Conservation (phyloP, 345 rosid genomes). For the Eucalyptus tenuipes region DNA sequence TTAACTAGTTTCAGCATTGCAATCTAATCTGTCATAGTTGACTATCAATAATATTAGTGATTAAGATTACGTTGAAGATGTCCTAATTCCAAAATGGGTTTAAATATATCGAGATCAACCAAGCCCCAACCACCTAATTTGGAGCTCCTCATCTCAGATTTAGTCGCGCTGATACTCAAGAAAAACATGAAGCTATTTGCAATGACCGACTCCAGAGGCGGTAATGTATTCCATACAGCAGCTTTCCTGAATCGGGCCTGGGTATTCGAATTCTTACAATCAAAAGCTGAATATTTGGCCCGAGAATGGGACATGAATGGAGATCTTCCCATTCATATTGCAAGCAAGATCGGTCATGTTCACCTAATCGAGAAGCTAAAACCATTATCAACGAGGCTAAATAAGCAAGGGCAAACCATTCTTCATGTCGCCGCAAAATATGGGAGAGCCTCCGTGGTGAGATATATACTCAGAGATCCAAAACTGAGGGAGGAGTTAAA, state of each 20-base stretch:
- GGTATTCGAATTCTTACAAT: rapidly evolving
- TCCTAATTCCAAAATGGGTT: rapidly evolving
- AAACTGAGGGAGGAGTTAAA: rapidly evolving
- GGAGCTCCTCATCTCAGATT: background rate
- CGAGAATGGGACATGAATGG: too few species aligned
- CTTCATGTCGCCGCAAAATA: background rate
- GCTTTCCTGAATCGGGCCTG: rapidly evolving
- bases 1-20: background rate
- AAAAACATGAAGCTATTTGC: background rate
- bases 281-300: too few species aligned
- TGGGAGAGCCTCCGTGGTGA: rapidly evolving
- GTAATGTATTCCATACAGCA: background rate
- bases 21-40: rapidly evolving
- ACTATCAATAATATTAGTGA: background rate
- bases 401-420: background rate
- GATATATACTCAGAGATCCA: background rate
- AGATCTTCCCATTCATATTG: background rate
- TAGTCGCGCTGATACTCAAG: rapidly evolving
- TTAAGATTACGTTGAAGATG: background rate
- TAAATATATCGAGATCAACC: background rate
- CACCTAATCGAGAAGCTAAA: rapidly evolving
- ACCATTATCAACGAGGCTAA: rapidly evolving
- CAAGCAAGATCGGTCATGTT: background rate
- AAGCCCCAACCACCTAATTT: background rate
- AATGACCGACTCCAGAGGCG: rapidly evolving